Base-by-base conservation (phyloP, 2,329 filamentous ascomycete genomes). In the Periconia sp. region DNA sequence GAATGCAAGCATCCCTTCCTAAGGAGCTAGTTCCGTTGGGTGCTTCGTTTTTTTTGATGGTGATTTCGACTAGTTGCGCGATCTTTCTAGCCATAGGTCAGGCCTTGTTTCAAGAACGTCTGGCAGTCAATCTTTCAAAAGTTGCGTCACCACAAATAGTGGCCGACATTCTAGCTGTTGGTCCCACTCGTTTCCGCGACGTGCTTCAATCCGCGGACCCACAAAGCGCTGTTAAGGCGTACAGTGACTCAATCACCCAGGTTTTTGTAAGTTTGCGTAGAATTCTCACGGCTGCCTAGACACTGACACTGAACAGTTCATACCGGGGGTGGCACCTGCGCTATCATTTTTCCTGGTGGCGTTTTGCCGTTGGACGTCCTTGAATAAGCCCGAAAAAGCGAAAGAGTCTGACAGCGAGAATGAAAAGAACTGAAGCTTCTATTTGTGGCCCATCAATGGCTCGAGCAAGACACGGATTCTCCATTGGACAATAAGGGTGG, bases 81-180 rank as follows among this genome's bases (percentile, higher is more conserved):
- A 49, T 53, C 40, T 53, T 48, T 19, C 40, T 53, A 37, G 37
- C 45, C 30, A 41, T 20, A 23, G 50, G 40, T 14, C 50, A 53
- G 18, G 41, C 50, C 41, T 31, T 53, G 11, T 53, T 53, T 41
- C 40, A 53, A 31, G 17, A 20, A 23, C 8, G 20, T 27, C 45
- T 53, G 15, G 44, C 30, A 14, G 18, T 9, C 37, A 48, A 48
- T 30, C 31, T 53, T n/a, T 15, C 14, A 13, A 17, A 41, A 27
- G 41, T 45, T 2, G 37, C 48, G 19, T 40, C 45, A 27, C 18
- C 45, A 14, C 27, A 49, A 27, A 40, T 20, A 30, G 46, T 33
- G 43, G 45, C 20, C 27, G 37, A 41, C 1, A 15, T 52, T 15
- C 42, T 52, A 42, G 44, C 35, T 13, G 44, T 43, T 18, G 50